These are phyloP conservation scores for Claviceps sp. DNA, from an alignment of 2,329 filamentous ascomycete species.

Conservation along the genomic window DNA sequence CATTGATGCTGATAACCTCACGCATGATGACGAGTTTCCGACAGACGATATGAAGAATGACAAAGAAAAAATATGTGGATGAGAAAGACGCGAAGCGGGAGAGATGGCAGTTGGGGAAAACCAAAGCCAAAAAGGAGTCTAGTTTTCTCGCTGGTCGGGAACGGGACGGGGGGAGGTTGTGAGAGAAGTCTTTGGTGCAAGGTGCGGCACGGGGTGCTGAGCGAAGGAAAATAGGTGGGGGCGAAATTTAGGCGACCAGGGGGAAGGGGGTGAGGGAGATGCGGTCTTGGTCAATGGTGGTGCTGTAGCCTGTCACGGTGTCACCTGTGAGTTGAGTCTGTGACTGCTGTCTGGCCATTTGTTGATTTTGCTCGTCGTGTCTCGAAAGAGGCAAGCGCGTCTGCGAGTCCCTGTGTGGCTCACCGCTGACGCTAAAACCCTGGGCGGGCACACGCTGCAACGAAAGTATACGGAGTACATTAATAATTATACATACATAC, in stretches of 20 bases:
- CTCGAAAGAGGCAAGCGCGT: constrained; percentile 23
- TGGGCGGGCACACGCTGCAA: neutral
- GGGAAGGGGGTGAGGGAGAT: constrained; percentile 9
- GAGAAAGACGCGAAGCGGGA: constrained; percentile 6
- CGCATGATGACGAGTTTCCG: constrained; percentile 57
- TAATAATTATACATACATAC: too few species aligned
- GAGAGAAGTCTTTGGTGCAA: constrained; percentile 13
- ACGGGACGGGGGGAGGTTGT: constrained; percentile 11
- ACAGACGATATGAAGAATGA: constrained; percentile 8
- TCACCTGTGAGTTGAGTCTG: too few species aligned
- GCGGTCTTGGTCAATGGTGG: constrained; percentile 11
- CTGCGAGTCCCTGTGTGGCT: constrained; percentile 5
- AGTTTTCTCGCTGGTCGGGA: constrained; percentile 8
- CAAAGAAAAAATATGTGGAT: constrained; percentile 10
- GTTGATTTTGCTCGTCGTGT: constrained; percentile 24
- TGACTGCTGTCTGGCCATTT: constrained; percentile 23
- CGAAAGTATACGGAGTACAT: too few species aligned
- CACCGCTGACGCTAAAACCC: constrained; percentile 1
- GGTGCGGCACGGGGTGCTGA: constrained; percentile 11
- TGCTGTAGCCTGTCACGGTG: too few species aligned
- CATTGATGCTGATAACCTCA: constrained; percentile 99
- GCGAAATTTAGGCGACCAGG: constrained; percentile 31
- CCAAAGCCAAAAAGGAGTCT: constrained; percentile 8
- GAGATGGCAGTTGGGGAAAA: constrained; percentile 12
- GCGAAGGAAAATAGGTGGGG: constrained; percentile 31